Conservation (phyloP, 164 flowering plant genomes). For the Umbellularia californica region DNA sequence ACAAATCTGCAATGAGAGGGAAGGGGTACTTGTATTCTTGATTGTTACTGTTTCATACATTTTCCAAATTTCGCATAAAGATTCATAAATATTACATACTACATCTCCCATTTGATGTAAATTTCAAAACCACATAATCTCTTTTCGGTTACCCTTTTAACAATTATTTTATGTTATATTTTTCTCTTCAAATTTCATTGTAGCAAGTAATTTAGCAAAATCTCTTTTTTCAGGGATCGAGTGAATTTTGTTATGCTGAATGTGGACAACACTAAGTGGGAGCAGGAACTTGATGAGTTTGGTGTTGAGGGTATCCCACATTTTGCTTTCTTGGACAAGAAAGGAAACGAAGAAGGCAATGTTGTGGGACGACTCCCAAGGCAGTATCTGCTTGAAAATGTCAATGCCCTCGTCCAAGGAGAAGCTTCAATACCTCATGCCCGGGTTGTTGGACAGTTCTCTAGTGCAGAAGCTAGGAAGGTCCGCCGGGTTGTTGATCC, state of each 20-base stretch:
- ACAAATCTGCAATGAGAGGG: too few relatives aligned
- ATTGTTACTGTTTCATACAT: too few relatives aligned
- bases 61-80: too few relatives aligned
- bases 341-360: slow-evolving; percentile 94
- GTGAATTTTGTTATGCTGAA: slow-evolving; percentile 97
- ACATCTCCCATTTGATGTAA: too few relatives aligned
- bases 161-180: too few relatives aligned
- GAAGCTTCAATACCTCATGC: slow-evolving; percentile 78
- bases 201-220: background rate
- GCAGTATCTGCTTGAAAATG: slow-evolving; percentile 69
- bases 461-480: slow-evolving; percentile 78
- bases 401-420: slow-evolving; percentile 78
- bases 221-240: slow-evolving; percentile 46
- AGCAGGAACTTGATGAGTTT: slow-evolving; percentile 96
- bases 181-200: background rate
- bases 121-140: too few relatives aligned
- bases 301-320: slow-evolving; percentile 99
- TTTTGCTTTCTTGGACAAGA: slow-evolving; percentile 84
- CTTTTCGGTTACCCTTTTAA: too few relatives aligned
- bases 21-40: too few relatives aligned
- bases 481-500: slow-evolving; percentile 79
- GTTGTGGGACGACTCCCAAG: slow-evolving; percentile 82
- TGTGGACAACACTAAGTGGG: slow-evolving; percentile 99
- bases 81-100: too few relatives aligned
- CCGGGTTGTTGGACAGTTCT: slow-evolving; percentile 72